Base-by-base conservation (phyloP, 768 basidiomycete genomes). In the Collybiopsis luxurians region DNA sequence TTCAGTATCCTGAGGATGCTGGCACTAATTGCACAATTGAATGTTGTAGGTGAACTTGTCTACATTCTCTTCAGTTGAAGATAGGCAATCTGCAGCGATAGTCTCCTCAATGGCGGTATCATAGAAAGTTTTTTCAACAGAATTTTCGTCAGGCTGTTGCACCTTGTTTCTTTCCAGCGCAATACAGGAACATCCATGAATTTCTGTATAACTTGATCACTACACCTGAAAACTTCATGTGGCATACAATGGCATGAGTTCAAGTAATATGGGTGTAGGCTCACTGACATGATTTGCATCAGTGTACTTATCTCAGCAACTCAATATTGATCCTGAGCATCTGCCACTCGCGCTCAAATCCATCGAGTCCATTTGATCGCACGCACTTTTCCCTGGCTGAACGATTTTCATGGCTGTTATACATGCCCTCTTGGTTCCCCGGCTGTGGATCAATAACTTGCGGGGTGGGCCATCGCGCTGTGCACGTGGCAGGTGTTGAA, bases 391-490 rank as follows among this genome's bases (percentile, higher is more conserved):
- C 31, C 38, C 15, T 23, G 5, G 2, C 26, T 15, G 38, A 51
- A 38, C 50, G n/a, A 21, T 51, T 43, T 27, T 23, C 53, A 27
- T 54, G 21, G 11, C 39, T 54, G 6, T 39, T 38, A 5, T 54
- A 10, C 24, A 21, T 54, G 42, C 53, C 53, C 2, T 42, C 53
- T 42, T 54, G 38, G 39, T 27, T 54, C n/a, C 53, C 53, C 17
- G 53, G 53, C 3, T 40, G 53, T 19, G 39, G 40, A 5, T 43
- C n/a, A n/a, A n/a, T n/a, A n/a, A n/a, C n/a, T n/a, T n/a, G n/a
- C n/a, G n/a, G n/a, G n/a, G n/a, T n/a, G n/a, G n/a, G n/a, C n/a
- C n/a, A n/a, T n/a, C n/a, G n/a, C n/a, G n/a, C n/a, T n/a, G n/a
- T n/a, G n/a, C n/a, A n/a, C n/a, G n/a, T n/a, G n/a, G n/a, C n/a